Evolutionary conservation across 2,329 filamentous ascomycete genomes (phyloP).

Genomic region (Lasiodiplodia sp.): DNA sequence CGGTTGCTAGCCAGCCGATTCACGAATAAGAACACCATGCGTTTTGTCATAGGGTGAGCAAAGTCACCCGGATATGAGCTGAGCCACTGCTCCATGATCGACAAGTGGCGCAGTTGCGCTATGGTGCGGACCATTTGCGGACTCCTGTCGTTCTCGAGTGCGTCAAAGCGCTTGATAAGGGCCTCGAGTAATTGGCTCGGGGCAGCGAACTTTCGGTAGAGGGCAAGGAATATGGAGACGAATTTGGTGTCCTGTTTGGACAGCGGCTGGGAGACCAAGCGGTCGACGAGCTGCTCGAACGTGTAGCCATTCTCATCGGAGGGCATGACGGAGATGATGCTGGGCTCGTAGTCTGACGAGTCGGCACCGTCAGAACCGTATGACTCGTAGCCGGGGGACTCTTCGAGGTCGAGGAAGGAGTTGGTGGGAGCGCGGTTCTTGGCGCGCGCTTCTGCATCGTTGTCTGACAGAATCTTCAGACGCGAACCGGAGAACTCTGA

Average conservation of each 20-base stretch:
- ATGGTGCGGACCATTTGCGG: conserved; percentile 79
- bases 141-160: conserved; percentile 69
- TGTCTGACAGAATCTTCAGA: conserved; percentile 38
- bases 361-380: conserved; percentile 72
- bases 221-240: conserved; percentile 83
- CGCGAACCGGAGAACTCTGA: conserved; percentile 53
- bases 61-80: conserved; percentile 92
- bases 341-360: conserved; percentile 65
- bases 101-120: conserved; percentile 82
- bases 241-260: conserved; percentile 92
- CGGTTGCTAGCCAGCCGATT: conserved; percentile 75
- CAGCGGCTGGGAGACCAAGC: conserved; percentile 81
- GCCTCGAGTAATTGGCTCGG: conserved; percentile 79
- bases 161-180: conserved; percentile 78
- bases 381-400: conserved; percentile 72
- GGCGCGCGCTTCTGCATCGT: conserved; percentile 35
- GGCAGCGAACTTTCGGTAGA: conserved; percentile 92
- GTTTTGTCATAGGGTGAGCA: conserved; percentile 76
- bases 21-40: conserved; percentile 77
- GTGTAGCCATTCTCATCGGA: conserved; percentile 67
- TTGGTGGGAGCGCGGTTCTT: conserved; percentile 44
- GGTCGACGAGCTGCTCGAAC: conserved; percentile 71
- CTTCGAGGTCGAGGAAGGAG: conserved; percentile 71
- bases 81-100: conserved; percentile 88
- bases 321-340: conserved; percentile 44